These are phyloP conservation scores for Sporobolomyces roseus DNA, from an alignment of 768 basidiomycete genomes.

Conservation along the genomic window DNA sequence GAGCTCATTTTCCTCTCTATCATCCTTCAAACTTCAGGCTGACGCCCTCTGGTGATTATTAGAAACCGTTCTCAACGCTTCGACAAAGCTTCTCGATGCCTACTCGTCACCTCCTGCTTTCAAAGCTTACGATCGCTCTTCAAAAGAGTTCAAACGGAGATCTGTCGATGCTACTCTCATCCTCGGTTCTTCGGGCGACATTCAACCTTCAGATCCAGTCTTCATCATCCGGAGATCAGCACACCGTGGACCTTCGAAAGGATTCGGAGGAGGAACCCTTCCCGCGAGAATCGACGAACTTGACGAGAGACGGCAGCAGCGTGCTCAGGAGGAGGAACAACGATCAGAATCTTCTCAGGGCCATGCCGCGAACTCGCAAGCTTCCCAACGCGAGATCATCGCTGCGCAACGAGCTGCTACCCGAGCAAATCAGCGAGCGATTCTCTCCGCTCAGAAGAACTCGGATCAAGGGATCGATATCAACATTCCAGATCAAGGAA, in stretches of 20 bases:
- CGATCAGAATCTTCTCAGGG: not conserved
- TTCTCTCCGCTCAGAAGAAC: slow-evolving; percentile 80
- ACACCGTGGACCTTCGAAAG: slow-evolving; percentile 53
- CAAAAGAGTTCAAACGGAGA: slow-evolving; percentile 67
- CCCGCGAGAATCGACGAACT: slow-evolving; percentile 35
- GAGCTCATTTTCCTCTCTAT: slow-evolving; percentile 43
- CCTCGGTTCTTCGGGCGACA: slow-evolving; percentile 67
- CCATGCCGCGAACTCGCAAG: not conserved
- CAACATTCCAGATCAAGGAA: slow-evolving; percentile 73
- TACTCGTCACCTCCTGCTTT: slow-evolving; percentile 64
- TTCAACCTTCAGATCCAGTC: slow-evolving; percentile 75
- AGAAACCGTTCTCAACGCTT: slow-evolving; percentile 68
- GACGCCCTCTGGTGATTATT: too few relatives aligned
- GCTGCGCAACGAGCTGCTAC: slow-evolving; percentile 83
- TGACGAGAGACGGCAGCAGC: slow-evolving; percentile 29
- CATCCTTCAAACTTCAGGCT: too few relatives aligned
- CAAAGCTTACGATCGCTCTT: slow-evolving; percentile 61
- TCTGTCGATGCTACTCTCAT: slow-evolving; percentile 76
- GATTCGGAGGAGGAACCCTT: slow-evolving; percentile 47
- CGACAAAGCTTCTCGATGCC: slow-evolving; percentile 79
- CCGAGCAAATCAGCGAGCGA: slow-evolving; percentile 76
- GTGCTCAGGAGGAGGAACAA: not conserved
- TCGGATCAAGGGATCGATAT: slow-evolving; percentile 83
- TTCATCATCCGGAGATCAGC: slow-evolving; percentile 54
- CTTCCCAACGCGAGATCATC: slow-evolving; percentile 73